Conservation (phyloP, 179 eudicot genomes). For the Silene noctiflora region DNA sequence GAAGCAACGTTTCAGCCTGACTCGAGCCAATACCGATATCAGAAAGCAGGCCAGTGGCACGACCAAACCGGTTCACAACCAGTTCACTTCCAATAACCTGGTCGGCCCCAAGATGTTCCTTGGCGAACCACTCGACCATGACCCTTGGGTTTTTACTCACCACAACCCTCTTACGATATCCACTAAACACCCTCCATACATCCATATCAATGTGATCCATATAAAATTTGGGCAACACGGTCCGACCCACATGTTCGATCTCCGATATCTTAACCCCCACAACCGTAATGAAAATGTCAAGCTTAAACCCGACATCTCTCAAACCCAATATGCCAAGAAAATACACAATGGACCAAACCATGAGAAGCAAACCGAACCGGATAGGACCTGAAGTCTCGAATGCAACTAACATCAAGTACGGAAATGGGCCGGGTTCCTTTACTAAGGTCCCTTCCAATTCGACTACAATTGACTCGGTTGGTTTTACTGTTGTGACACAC, state of each 20-base stretch:
- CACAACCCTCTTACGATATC: conserved; percentile 51
- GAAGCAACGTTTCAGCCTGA: conserved; percentile 31
- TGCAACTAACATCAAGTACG: conserved; percentile 75
- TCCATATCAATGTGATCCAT: conserved; percentile 64
- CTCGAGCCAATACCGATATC: conserved; percentile 29
- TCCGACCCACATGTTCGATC: conserved; percentile 63
- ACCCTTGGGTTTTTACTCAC: conserved; percentile 62
- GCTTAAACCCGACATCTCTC: conserved; percentile 39
- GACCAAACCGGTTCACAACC: conserved; percentile 46
- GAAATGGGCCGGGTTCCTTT: conserved; percentile 46
- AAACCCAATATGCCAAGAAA: conserved; percentile 31
- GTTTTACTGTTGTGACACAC: too few species aligned
- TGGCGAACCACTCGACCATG: conserved; percentile 70
- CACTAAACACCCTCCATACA: conserved; percentile 58
- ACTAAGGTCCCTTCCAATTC: conserved; percentile 66
- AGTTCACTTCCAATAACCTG: conserved; percentile 64
- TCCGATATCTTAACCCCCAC: conserved; percentile 53
- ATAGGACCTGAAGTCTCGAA: conserved; percentile 72
- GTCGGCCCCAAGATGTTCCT: conserved; percentile 63
- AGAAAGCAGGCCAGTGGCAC: conserved; percentile 54
- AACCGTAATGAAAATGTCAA: conserved; percentile 49
- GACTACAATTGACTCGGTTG: conserved; percentile 41
- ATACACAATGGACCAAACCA: conserved; percentile 53
- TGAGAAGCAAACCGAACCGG: conserved; percentile 52
- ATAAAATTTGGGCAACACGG: conserved; percentile 76